Base-by-base conservation (phyloP, 2,329 filamentous ascomycete genomes). In the Hansfordia pulvinata region DNA sequence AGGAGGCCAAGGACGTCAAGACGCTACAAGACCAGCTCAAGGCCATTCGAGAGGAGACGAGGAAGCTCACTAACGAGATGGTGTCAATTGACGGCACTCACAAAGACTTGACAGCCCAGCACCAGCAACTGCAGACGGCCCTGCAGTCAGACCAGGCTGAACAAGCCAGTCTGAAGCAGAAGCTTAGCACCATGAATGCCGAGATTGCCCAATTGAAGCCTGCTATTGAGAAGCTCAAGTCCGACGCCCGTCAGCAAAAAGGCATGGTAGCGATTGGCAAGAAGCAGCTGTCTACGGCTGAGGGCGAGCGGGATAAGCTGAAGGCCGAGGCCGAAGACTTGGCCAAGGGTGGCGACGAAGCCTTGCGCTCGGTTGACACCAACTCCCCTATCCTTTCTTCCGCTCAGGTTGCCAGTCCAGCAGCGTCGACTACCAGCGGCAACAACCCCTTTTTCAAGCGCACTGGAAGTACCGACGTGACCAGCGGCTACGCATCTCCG, bases 201-300 rank as follows among this genome's bases (percentile, higher is more conserved):
- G 84, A 93, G 51, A 76, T 93, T 40, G 66, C 72, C 11, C 77
- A 85, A 51, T 59, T 96, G 20, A 92, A 85, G 51, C 85, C 86
- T 17, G 77, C 88, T 38, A 73, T 98, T 27, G 90, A 98, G 50
- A 96, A 94, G 60, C 66, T 93, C 41, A 85, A 81, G 49, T 83
- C 79, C 9, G 85, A 94, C 41, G 85, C 85, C 15, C 76, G 90
- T 21, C 90, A 96, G 51, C 86, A 96, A 47, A 96, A 93, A 58
- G 90, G 90, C 11, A 64, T 96, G 37, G 88, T 93, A 17, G 86
- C 90, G 22, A 98, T 98, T 57, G 94, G 94, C 58, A 96, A 92
- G 64, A 98, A 98, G 59, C 90, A 98, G 55, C 62, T 96, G 33
- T 72, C 78, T 19, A 94, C 86, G 1, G 83, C 79, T 30, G 90